Base-by-base conservation (phyloP, 2,329 filamentous ascomycete species). In the Lasiodiplodia sp. region DNA sequence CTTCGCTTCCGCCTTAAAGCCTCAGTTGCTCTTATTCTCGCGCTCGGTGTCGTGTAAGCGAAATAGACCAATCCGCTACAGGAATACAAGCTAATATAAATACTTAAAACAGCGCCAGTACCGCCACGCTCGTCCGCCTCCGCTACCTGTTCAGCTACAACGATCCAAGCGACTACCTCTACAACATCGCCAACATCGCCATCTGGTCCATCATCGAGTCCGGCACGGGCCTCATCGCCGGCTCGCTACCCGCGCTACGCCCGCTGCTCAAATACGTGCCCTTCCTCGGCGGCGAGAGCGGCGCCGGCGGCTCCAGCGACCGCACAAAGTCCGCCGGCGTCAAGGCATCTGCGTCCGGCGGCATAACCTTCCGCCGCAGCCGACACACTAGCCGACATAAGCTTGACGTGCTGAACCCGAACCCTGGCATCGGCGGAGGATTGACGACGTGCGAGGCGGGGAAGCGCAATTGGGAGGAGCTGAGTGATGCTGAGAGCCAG, bases 201-300 rank as follows among this genome's bases (percentile, higher is more conserved):
- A 76, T 83, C 60, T 85, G 82, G 82, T 82, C 82, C 3, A 79
- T 84, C 40, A 78, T 85, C 25, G 84, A 85, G 70, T 82, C 83
- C 47, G 84, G 82, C 10, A 83, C 82, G 14, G 84, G 84, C 25
- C 84, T 86, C 71, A 78, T 82, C 7, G 83, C 85, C 12, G 83
- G 82, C 3, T 84, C 82, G 6, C 75, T 83, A 44, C 81, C 82
- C 10, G 80, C 82, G 5, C 77, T 85, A 1, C 82, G 83, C 0
- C 83, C 83, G 2, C 73, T 85, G 7, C 76, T 85, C 55, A 38
- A 16, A 16, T n/a, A 62, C 57, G 1, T 62, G 69, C 28, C 69
- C 66, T 73, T 73, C 64, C 68, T 78, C 44, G 71, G 75, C 7
- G 67, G 73, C 47, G 58, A 78, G 63, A 47, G 69, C 31, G 7